Percentiles rank a stretch among this genome's conserved stretches.
These are phyloP conservation scores for Thymus quinquecostatus DNA, from an alignment of 257 asterid species.

Conservation along the genomic window DNA sequence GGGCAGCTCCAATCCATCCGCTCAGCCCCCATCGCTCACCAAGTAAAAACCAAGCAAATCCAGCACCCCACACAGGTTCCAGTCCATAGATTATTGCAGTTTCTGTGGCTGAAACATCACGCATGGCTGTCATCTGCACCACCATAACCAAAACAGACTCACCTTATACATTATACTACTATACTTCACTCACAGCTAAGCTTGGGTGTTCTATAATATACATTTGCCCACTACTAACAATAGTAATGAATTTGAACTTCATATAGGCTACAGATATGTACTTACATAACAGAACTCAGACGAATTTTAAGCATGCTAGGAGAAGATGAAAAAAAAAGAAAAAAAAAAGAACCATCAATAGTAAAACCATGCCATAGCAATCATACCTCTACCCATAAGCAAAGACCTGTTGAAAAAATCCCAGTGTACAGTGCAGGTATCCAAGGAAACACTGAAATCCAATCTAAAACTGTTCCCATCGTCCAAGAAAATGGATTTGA, in stretches of 20 bases:
- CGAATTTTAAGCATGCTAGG: too few species aligned
- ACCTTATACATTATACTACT: background rate
- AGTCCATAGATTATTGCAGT: constrained; percentile 77
- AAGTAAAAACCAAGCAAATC: constrained; percentile 83
- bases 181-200: background rate
- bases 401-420: constrained; percentile 69
- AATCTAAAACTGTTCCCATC: constrained; percentile 39
- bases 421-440: constrained; percentile 83
- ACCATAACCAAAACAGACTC: background rate
- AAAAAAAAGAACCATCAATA: too few species aligned
- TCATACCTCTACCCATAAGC: constrained; percentile 80
- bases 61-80: constrained; percentile 91
- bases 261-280: too few species aligned
- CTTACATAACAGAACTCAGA: too few species aligned
- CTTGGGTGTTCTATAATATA: background rate
- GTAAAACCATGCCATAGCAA: constrained; percentile 2
- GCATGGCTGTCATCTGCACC: constrained; percentile 66
- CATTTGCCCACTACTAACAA: background rate
- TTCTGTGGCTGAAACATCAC: constrained; percentile 78
- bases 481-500: constrained; percentile 58
- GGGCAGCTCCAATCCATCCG: constrained; percentile 86
- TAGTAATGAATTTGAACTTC: background rate
- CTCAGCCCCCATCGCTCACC: constrained; percentile 85
- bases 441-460: constrained; percentile 69
- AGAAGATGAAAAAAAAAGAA: too few species aligned